phyloP scores from a whole-genome alignment of 495 filamentous ascomycete species.

The Xylaria bambusicola region DNA sequence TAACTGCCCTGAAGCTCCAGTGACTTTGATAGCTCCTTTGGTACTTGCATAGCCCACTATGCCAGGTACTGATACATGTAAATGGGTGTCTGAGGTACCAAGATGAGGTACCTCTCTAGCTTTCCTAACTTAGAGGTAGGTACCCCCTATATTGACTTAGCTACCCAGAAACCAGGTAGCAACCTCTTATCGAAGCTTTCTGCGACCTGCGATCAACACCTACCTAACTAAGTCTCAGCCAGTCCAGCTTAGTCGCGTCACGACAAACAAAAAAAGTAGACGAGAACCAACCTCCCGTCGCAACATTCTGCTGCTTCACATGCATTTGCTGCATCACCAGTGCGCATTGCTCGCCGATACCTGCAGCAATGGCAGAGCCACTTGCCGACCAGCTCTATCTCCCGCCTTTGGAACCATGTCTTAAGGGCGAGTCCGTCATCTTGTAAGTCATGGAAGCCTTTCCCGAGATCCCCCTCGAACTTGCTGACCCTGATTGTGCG shows the following conservation, averaged over 20 bases:
- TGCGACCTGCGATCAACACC: slow-evolving; percentile 19
- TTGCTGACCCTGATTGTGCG: slow-evolving; percentile 7
- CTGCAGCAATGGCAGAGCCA: slow-evolving; percentile 66
- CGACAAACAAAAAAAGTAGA: slow-evolving; percentile 17
- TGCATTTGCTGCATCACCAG: slow-evolving; percentile 31
- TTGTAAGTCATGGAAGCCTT: slow-evolving; percentile 36
- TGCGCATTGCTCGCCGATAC: slow-evolving; percentile 53
- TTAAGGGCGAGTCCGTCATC: slow-evolving; percentile 45
- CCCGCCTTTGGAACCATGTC: slow-evolving; percentile 50
- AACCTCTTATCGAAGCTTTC: slow-evolving; percentile 14
- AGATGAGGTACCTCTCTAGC: no score
- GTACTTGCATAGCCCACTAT: no score
- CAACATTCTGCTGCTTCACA: slow-evolving; percentile 30
- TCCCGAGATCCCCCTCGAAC: not conserved
- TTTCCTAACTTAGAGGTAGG: not conserved
- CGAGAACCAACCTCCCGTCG: slow-evolving; percentile 1
- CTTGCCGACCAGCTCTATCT: slow-evolving; percentile 50
- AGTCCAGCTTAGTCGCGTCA: slow-evolving; percentile 23
- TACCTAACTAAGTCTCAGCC: slow-evolving; percentile 13
- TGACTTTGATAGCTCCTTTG: no score
- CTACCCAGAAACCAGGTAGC: not conserved
- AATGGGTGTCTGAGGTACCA: no score
- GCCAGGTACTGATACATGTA: no score
- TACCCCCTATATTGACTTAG: not conserved
- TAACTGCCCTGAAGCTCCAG: no score